Evolutionary conservation across 352 stramenopile species (phyloP).

Genomic region (Phytophthora syringae): DNA sequence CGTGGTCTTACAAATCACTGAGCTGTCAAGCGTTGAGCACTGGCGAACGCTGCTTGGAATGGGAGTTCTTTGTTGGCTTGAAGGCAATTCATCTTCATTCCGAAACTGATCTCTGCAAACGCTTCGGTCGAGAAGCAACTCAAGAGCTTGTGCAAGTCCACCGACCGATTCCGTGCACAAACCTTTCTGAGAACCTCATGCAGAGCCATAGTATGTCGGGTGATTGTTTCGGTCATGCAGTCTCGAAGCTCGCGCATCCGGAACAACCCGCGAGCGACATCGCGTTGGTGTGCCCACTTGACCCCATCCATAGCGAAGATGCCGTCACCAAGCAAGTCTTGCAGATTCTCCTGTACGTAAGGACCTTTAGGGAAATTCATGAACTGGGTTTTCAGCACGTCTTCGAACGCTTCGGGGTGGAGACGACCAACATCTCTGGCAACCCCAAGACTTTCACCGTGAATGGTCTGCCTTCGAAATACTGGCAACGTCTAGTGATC

Average conservation of each 20-base stretch:
- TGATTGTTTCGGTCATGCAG: conserved; percentile 42
- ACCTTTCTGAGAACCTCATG: conserved; percentile 28
- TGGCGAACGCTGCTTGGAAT: conserved; percentile 70
- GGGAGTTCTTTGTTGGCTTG: conserved; percentile 42
- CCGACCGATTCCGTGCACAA: conserved; percentile 3
- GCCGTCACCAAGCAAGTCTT: conserved; percentile 65
- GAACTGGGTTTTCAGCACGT: conserved; percentile 68
- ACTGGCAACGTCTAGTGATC: conserved; percentile 17
- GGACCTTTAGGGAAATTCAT: conserved; percentile 73
- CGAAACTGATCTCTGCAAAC: conserved; percentile 79
- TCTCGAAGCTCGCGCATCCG: conserved; percentile 49
- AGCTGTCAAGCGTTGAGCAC: conserved; percentile 37
- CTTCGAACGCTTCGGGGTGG: conserved; percentile 41
- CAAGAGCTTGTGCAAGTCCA: conserved; percentile 58
- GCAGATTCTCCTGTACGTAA: conserved; percentile 35
- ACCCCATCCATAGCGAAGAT: conserved; percentile 73
- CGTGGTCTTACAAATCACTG: conserved; percentile 48
- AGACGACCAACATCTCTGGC: conserved; percentile 30
- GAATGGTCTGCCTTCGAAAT: conserved; percentile 43
- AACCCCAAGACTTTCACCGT: conserved; percentile 40
- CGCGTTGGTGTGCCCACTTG: conserved; percentile 73
- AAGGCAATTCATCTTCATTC: conserved; percentile 50
- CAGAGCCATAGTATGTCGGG: conserved; percentile 35
- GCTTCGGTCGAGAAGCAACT: conserved; percentile 71
- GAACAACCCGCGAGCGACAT: conserved; percentile 84